Base-by-base conservation (phyloP, 495 filamentous ascomycete species). In the Thozetella sp. region DNA sequence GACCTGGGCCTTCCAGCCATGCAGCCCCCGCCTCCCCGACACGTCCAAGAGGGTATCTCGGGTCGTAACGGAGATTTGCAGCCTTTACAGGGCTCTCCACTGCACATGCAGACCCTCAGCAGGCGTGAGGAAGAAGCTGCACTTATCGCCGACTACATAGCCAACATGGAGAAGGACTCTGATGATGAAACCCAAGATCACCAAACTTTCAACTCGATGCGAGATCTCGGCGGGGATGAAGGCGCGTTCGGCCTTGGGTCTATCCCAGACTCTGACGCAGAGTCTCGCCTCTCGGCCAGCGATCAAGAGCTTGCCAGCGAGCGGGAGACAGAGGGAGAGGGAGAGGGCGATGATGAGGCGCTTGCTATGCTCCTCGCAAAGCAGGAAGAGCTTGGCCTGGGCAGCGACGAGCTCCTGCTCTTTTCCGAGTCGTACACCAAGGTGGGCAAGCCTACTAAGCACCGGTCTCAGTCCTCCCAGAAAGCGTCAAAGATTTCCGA, bases 71-170 rank as follows among this genome's bases (percentile, higher is more conserved):
- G n/a, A n/a, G n/a, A n/a, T n/a, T n/a, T n/a, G n/a, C n/a, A n/a
- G n/a, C n/a, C n/a, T n/a, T n/a, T n/a, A n/a, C n/a, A n/a, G n/a
- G n/a, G n/a, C n/a, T n/a, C n/a, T n/a, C n/a, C n/a, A n/a, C n/a
- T n/a, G n/a, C n/a, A n/a, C n/a, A n/a, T n/a, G n/a, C n/a, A n/a
- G n/a, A 58, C 52, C 43, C 22, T 2, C 53, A 61, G 10, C 61
- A 65, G 2, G 61, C 43, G 64, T 25, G 70, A 76, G 9, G 74
- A 79, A 3, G 83, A 90, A 12, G 78, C 86, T 30, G 87, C 81
- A 0, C 76, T 86, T 2, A 51, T 91, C 22, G 83, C 83, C 2
- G 93, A 96, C 66, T 95, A 96, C 63, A 88, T 93, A 55, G 85
- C 83, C 57, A 93, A 96, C 66, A 86, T 93, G 69, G 75, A 76